Evolutionary conservation across 1,284 basidiomycete species (phyloP).

Genomic region (Puccinia triticina): DNA sequence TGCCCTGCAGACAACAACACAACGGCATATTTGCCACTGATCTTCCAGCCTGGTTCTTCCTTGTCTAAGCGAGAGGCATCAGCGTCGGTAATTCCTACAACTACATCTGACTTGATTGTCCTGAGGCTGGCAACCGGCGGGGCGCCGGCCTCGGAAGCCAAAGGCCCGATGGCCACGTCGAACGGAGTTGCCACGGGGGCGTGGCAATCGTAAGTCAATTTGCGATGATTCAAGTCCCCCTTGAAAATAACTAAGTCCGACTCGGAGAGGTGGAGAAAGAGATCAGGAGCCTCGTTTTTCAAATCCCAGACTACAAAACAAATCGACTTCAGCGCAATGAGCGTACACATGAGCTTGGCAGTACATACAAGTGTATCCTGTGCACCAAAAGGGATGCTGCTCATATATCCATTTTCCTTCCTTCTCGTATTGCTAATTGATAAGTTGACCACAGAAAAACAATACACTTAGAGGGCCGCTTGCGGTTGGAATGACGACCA

Average conservation of each 20-base stretch:
- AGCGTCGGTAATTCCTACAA: slow-evolving; percentile 67
- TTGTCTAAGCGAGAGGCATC: slow-evolving; percentile 80
- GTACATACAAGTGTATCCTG: slow-evolving; percentile 74
- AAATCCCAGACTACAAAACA: slow-evolving; percentile 72
- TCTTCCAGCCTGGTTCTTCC: slow-evolving; percentile 92
- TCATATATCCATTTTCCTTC: slow-evolving; percentile 94
- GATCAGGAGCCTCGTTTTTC: slow-evolving; percentile 83
- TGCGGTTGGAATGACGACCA: neutral
- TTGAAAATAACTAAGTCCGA: slow-evolving; percentile 96
- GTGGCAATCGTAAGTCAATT: slow-evolving; percentile 89
- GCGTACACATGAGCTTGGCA: neutral
- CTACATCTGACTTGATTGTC: slow-evolving; percentile 82
- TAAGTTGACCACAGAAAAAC: neutral
- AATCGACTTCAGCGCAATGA: slow-evolving; percentile 35
- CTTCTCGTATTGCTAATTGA: slow-evolving; percentile 77
- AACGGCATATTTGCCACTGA: slow-evolving; percentile 81
- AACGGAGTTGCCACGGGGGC: slow-evolving; percentile 89
- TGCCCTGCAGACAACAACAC: slow-evolving; percentile 50
- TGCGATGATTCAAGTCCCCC: slow-evolving; percentile 89
- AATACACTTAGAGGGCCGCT: neutral
- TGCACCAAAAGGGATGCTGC: slow-evolving; percentile 90
- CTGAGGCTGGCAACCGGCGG: slow-evolving; percentile 82
- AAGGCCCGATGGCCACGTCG: slow-evolving; percentile 86
- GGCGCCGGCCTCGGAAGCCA: slow-evolving; percentile 84
- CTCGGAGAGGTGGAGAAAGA: slow-evolving; percentile 87